Evolutionary conservation across 2,329 filamentous ascomycete genomes (phyloP).

Genomic region (Neoscytalidium dimidiatum): DNA sequence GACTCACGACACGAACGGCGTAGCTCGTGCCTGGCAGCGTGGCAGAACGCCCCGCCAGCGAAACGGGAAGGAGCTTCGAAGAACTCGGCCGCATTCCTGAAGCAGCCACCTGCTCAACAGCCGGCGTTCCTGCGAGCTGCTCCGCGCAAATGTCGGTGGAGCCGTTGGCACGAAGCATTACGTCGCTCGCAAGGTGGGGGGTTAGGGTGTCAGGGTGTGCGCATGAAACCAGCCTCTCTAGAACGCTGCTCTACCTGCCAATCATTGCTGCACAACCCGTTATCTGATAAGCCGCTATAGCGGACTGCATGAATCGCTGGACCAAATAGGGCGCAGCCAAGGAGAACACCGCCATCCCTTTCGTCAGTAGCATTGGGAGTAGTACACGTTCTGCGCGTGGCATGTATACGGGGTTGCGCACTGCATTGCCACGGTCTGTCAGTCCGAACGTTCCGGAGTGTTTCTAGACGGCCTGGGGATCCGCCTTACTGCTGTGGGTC

Average conservation of each 20-base stretch:
- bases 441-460: not conserved
- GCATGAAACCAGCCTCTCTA: constrained; percentile 1
- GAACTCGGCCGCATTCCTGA: constrained; percentile 10
- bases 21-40: no score
- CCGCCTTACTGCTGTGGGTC: not conserved
- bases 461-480: not conserved
- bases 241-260: not conserved
- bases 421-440: not conserved
- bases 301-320: not conserved
- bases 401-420: not conserved
- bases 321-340: not conserved
- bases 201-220: no score
- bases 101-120: not conserved
- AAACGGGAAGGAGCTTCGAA: not conserved
- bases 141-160: no score
- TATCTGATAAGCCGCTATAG: not conserved
- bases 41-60: not conserved
- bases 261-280: not conserved
- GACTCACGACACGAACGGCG: constrained; percentile 1
- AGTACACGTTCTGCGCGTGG: not conserved
- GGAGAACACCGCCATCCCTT: not conserved
- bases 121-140: not conserved
- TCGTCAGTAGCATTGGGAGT: not conserved
- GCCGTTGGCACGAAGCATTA: not conserved
- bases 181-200: not conserved